These are phyloP conservation scores for Purpureocillium lavendulum DNA, from an alignment of 2,329 filamentous ascomycete genomes.

Conservation along the genomic window DNA sequence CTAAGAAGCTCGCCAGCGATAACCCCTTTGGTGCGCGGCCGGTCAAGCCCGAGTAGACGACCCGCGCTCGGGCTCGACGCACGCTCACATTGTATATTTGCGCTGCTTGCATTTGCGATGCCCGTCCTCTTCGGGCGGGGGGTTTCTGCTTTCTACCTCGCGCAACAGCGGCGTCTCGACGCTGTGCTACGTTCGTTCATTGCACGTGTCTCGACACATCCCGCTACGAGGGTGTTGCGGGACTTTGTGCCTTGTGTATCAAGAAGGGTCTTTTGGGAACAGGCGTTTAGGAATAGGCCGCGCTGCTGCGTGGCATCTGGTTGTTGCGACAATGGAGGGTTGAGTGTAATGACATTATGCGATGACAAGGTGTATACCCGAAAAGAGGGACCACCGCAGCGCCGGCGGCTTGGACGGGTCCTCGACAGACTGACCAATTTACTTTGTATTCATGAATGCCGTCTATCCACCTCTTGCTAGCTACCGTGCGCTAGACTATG, in stretches of 20 bases:
- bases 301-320: no score
- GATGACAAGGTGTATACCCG: constrained; percentile 9
- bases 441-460: not conserved
- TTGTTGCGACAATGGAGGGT: no score
- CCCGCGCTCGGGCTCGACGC: not conserved
- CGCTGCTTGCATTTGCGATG: constrained; percentile 4
- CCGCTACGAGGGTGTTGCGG: constrained; percentile 2
- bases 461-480: not conserved
- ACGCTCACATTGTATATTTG: not conserved
- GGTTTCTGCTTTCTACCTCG: constrained; percentile 3
- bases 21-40: constrained; percentile 29
- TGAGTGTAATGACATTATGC: constrained; percentile 19
- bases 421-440: constrained; percentile 2
- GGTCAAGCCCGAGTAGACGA: constrained; percentile 16
- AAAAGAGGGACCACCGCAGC: not conserved
- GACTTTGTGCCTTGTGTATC: no score
- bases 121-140: constrained; percentile 1
- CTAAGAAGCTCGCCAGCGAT: constrained; percentile 50
- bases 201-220: not conserved
- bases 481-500: constrained; percentile 26
- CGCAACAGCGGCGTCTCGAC: no score
- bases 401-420: not conserved
- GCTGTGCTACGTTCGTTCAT: no score
- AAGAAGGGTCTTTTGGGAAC: not conserved
- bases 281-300: constrained; percentile 4